phyloP scores from a whole-genome alignment of 345 rosid genomes.

The Physaria fendleri region DNA sequence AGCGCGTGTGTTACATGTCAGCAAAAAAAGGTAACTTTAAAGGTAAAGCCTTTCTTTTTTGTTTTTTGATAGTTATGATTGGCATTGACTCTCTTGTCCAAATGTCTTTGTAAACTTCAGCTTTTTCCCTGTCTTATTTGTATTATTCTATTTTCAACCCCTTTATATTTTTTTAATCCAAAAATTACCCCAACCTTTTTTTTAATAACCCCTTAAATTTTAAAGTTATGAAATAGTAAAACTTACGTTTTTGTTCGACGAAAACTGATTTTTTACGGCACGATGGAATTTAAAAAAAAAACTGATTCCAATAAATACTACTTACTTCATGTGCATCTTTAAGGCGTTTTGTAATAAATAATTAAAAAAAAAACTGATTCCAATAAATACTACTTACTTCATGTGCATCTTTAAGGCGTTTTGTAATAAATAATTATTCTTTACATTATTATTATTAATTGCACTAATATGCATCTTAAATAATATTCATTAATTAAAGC shows the following conservation, averaged over 20 bases:
- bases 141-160: constrained; percentile 22
- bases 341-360: neutral
- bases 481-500: constrained; percentile 25
- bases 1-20: constrained; percentile 25
- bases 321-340: constrained; percentile 17
- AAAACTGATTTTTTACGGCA: constrained; percentile 26
- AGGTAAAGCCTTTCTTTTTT: neutral
- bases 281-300: constrained; percentile 9
- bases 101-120: constrained; percentile 32
- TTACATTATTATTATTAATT: no score
- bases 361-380: constrained; percentile 7
- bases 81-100: constrained; percentile 39
- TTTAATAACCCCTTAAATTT: neutral
- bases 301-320: constrained; percentile 16
- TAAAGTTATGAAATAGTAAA: no score
- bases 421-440: constrained; percentile 2
- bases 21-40: constrained; percentile 17
- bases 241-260: no score
- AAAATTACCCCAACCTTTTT: constrained; percentile 29
- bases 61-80: constrained; percentile 29
- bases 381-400: constrained; percentile 19
- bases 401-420: constrained; percentile 11
- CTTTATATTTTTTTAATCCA: constrained; percentile 2
- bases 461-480: constrained; percentile 17
- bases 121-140: constrained; percentile 27